Evolutionary conservation across 2,329 filamentous ascomycete genomes (phyloP).

Genomic region (Sporothrix pallida): DNA sequence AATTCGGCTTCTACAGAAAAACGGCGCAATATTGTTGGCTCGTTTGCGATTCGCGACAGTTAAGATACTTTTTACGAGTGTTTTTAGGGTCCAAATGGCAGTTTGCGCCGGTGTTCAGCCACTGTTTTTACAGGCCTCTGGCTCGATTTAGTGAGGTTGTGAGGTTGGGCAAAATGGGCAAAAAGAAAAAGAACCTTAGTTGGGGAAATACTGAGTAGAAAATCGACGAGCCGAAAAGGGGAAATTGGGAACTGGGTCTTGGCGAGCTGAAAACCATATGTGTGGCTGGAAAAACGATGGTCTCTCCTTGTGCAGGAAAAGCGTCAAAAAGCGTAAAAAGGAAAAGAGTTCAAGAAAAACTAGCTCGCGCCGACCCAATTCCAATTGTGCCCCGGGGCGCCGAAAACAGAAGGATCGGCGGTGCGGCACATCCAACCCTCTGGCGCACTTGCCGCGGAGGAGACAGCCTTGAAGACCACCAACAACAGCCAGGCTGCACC

Average conservation of each 20-base stretch:
- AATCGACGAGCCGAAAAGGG: constrained; percentile 2
- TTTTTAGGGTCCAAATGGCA: neutral
- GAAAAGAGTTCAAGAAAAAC: neutral
- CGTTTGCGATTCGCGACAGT: neutral
- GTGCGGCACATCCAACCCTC: neutral
- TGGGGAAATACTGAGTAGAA: neutral
- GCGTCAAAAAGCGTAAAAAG: neutral
- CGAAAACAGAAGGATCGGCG: constrained; percentile 23
- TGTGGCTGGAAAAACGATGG: constrained; percentile 5
- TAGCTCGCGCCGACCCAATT: constrained; percentile 20
- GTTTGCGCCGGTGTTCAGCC: neutral
- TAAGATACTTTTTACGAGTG: neutral
- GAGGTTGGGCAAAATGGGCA: constrained; percentile 13
- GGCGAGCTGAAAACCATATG: constrained; percentile 22
- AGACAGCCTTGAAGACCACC: neutral
- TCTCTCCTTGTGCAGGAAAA: neutral
- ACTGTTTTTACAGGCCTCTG: neutral
- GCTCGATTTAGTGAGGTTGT: constrained; percentile 1
- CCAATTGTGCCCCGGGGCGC: constrained; percentile 1
- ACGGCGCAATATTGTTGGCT: neutral
- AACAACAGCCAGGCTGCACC: neutral
- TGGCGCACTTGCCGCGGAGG: neutral
- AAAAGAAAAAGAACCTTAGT: neutral
- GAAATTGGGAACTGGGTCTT: neutral
- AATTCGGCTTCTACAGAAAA: neutral